Evolutionary conservation across 345 rosid species (phyloP).

Genomic region (Linum lewisii): DNA sequence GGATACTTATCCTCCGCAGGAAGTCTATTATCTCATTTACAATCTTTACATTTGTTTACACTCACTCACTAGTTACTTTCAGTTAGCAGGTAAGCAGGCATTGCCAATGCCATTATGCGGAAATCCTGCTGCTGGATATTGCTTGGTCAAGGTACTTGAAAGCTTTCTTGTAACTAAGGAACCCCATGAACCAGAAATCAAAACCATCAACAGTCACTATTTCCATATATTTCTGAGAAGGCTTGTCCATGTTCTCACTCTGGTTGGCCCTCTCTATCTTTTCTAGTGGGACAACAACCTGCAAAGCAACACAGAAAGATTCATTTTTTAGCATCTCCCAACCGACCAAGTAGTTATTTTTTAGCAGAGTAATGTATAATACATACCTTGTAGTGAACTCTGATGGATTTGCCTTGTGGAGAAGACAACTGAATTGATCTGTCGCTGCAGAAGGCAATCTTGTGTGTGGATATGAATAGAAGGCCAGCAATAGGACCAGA

Average conservation of each 20-base stretch:
- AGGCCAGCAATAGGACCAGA: slow-evolving; percentile 49
- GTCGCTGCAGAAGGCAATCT: slow-evolving; percentile 21
- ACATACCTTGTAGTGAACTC: slow-evolving; percentile 46
- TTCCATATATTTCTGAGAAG: slow-evolving; percentile 7
- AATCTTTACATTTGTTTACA: no score
- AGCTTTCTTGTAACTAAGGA: slow-evolving; percentile 7
- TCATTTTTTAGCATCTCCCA: no score
- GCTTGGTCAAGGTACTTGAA: slow-evolving; percentile 6
- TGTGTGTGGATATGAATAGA: slow-evolving; percentile 33
- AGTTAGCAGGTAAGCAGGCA: no score
- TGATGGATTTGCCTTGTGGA: slow-evolving; percentile 27
- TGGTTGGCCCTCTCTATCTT: slow-evolving; percentile 7
- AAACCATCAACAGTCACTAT: not conserved
- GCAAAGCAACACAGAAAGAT: no score
- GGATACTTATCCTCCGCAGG: no score
- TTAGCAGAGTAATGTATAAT: no score
- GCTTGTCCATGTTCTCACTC: slow-evolving; percentile 7
- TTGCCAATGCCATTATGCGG: no score
- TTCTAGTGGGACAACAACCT: slow-evolving; percentile 12
- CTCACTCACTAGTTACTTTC: no score
- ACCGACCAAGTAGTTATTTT: no score
- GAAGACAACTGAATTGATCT: slow-evolving; percentile 20
- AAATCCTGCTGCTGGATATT: not conserved
- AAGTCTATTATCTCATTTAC: no score
- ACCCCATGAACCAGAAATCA: slow-evolving; percentile 12